phyloP scores from a whole-genome alignment of 441 rosid species.

The Euphorbia celastroides region DNA sequence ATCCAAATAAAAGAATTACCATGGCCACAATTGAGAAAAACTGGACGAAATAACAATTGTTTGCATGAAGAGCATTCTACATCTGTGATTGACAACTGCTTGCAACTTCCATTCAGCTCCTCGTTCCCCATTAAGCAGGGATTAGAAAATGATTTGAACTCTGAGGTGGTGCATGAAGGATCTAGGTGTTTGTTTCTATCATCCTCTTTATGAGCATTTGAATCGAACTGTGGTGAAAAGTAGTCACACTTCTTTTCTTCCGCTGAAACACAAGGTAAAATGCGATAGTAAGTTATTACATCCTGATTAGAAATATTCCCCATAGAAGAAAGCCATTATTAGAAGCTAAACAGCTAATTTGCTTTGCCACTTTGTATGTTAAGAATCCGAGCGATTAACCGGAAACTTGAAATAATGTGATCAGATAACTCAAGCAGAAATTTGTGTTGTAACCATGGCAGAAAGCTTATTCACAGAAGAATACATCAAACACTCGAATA shows the following conservation, averaged over 20 bases:
- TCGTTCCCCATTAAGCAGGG: constrained; percentile 19
- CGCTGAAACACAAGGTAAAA: not conserved
- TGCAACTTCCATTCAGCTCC: constrained; percentile 18
- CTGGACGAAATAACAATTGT: constrained; percentile 50
- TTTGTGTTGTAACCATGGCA: not conserved
- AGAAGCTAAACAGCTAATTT: not conserved
- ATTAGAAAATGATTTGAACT: not conserved
- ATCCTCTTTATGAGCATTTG: not conserved
- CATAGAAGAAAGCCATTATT: not conserved
- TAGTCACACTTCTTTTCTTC: not conserved
- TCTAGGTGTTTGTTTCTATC: not conserved
- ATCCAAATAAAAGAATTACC: constrained; percentile 38
- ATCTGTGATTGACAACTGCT: constrained; percentile 39
- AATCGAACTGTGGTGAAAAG: not conserved
- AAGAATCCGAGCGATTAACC: not conserved
- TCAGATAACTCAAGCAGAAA: not conserved
- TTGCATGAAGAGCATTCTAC: constrained; percentile 61
- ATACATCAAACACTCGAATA: not conserved
- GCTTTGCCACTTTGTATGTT: not conserved
- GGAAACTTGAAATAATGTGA: not conserved
- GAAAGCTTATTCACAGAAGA: too few relatives aligned
- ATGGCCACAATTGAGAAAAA: constrained; percentile 81
- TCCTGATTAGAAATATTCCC: not conserved
- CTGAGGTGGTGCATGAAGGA: constrained; percentile 17
- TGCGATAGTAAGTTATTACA: not conserved